phyloP scores from a whole-genome alignment of 2,329 filamentous ascomycete genomes.

The Pestalotiopsis fici region DNA sequence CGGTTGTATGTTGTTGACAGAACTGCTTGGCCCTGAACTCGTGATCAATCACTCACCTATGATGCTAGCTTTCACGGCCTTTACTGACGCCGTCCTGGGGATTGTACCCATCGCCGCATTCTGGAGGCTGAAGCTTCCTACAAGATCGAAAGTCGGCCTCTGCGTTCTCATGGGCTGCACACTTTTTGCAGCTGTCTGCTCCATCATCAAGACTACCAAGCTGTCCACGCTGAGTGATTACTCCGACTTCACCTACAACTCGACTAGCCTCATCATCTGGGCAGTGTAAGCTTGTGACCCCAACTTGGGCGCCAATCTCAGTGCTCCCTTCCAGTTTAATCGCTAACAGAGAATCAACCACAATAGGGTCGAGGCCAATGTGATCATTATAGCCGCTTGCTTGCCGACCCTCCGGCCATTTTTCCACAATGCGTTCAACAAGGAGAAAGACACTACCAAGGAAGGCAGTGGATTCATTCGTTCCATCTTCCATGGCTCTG shows the following conservation, averaged over 20 bases:
- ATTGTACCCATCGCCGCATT: conserved; percentile 11
- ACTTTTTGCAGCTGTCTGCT: conserved; percentile 9
- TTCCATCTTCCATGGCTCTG: not conserved
- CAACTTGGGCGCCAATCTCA: not conserved
- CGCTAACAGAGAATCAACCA: not conserved
- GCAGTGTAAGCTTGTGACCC: conserved; percentile 7
- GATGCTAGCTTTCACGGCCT: conserved; percentile 8
- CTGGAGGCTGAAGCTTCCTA: conserved; percentile 9
- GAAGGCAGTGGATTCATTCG: not conserved
- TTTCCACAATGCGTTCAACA: conserved; percentile 6
- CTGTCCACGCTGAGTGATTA: conserved; percentile 7
- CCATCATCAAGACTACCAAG: conserved; percentile 11
- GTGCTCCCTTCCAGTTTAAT: not conserved
- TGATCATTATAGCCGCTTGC: conserved; percentile 13
- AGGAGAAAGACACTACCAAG: not conserved
- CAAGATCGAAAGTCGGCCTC: conserved; percentile 5
- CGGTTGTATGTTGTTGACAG: conserved; percentile 1
- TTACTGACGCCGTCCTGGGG: conserved; percentile 10
- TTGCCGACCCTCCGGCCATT: conserved; percentile 11
- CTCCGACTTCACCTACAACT: conserved; percentile 8
- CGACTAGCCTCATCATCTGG: conserved; percentile 9
- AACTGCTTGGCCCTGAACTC: not conserved
- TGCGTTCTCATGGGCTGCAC: conserved; percentile 12
- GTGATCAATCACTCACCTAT: not conserved
- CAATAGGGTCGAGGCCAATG: conserved; percentile 18